Base-by-base conservation (phyloP, 225 moss, liverwort and hornwort species). In the Thuidium tamariscinum region DNA sequence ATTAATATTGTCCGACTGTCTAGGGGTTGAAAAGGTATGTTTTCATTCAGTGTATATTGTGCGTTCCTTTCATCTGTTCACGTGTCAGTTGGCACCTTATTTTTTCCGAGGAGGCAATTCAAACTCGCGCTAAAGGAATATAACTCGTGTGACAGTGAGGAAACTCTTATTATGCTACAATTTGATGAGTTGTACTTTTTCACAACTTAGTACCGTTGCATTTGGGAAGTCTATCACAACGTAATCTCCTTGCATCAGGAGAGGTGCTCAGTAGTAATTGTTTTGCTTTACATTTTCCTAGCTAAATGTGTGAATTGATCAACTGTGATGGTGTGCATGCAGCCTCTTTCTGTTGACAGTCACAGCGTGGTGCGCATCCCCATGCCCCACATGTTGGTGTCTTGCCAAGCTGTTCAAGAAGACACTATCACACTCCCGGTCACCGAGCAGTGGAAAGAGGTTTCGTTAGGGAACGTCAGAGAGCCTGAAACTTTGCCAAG, bases 291-390 rank as follows among this genome's bases (percentile, higher is more conserved):
- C 64, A 54, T 84, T 76, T 59, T 30, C 41, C 82, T 55, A 42
- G 41, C 11, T 46, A 16, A 83, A 44, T 56, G 23, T 29, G 37
- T 41, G n/a, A 49, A 42, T 32, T 88, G 81, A 55, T 54, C 42
- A 57, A 41, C 19, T 48, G 37, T 83, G 77, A 84, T 86, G 84
- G 68, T 77, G 77, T 88, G 51, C 82, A 22, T 87, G 92, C 94
- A 94, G 93, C 88, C 93, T 84, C 90, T 92, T 64, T 89, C 92
- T 82, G 87, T 88, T 52, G 86, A 88, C 78, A 93, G 88, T 90
- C 91, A 94, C 74, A 90, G 87, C 82, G 71, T 80, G 74, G 94
- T 94, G 77, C 91, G 90, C 88, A 89, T 94, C 86, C 91, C 88
- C 30, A 74, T 89, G 87, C 94, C 94, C 18, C 84, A 94, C 69